These are phyloP conservation scores for Neobulgaria alba DNA, from an alignment of 2,329 filamentous ascomycete species.

Conservation along the genomic window DNA sequence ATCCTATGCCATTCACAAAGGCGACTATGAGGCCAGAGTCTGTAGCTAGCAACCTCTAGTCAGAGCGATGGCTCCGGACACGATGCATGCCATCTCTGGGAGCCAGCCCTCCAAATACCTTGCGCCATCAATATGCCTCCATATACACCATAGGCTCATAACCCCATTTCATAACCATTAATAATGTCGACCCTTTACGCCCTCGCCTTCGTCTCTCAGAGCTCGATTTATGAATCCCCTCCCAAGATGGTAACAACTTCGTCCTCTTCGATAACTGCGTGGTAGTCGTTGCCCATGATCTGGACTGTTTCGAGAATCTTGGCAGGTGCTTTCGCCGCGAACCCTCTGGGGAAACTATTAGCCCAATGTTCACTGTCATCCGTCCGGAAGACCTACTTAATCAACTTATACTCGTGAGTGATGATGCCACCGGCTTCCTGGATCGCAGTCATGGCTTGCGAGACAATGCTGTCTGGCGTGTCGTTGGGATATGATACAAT, in stretches of 20 bases:
- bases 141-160: too few species aligned
- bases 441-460: constrained; percentile 64
- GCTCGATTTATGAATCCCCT: background rate
- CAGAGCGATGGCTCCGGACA: too few species aligned
- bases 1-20: too few species aligned
- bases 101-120: too few species aligned
- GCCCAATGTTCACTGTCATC: background rate
- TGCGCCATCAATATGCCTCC: too few species aligned
- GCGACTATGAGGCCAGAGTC: too few species aligned
- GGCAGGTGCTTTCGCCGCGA: constrained; percentile 64
- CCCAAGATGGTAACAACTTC: constrained; percentile 41
- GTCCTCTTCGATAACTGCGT: constrained; percentile 69
- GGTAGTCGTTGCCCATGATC: constrained; percentile 49
- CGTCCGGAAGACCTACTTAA: constrained; percentile 45
- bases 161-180: too few species aligned
- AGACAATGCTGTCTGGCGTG: constrained; percentile 56
- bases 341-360: constrained; percentile 48
- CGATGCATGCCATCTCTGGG: too few species aligned
- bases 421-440: constrained; percentile 63
- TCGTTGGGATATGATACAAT: constrained; percentile 69
- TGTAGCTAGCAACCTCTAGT: too few species aligned
- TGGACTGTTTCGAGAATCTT: constrained; percentile 61
- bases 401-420: constrained; percentile 64
- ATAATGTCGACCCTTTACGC: too few species aligned
- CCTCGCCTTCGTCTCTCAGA: too few species aligned